Percentiles rank a stretch among this genome's conserved stretches.
Conservation (phyloP, 2,329 filamentous ascomycete species). For the Botrytis squamosa region DNA sequence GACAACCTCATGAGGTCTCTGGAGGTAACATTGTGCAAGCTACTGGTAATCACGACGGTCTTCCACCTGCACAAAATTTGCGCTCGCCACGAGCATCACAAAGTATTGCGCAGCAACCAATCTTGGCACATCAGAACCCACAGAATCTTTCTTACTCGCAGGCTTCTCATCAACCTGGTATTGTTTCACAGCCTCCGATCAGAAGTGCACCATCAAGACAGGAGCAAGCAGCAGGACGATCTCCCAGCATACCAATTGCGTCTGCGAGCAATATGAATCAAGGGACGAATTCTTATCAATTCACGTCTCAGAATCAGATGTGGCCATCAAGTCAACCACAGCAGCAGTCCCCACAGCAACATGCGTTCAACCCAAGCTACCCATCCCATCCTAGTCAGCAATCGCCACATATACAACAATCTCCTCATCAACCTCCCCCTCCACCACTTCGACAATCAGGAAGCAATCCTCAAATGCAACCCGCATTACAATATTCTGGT, state of each 20-base stretch:
- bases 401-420: slow-evolving; percentile 58
- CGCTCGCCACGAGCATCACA: slow-evolving; percentile 59
- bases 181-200: slow-evolving; percentile 71
- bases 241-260: slow-evolving; percentile 59
- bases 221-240: slow-evolving; percentile 60
- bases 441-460: slow-evolving; percentile 59
- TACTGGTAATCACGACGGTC: slow-evolving; percentile 43
- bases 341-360: slow-evolving; percentile 62
- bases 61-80: slow-evolving; percentile 53
- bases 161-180: slow-evolving; percentile 68
- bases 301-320: slow-evolving; percentile 59
- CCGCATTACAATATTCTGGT: slow-evolving; percentile 59
- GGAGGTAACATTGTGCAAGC: slow-evolving; percentile 43
- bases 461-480: slow-evolving; percentile 55
- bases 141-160: slow-evolving; percentile 62
- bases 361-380: slow-evolving; percentile 19
- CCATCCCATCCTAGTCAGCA: slow-evolving; percentile 18
- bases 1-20: slow-evolving; percentile 76
- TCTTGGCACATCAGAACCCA: slow-evolving; percentile 44
- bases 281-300: slow-evolving; percentile 54
- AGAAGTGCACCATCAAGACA: slow-evolving; percentile 64
- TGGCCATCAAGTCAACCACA: slow-evolving; percentile 62
- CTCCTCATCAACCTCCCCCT: slow-evolving; percentile 54
- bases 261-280: slow-evolving; percentile 54
- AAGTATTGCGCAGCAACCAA: slow-evolving; percentile 54